These are phyloP conservation scores for Urochloa ruziziensis DNA, from an alignment of 176 grass and related monocot species.

Conservation along the genomic window DNA sequence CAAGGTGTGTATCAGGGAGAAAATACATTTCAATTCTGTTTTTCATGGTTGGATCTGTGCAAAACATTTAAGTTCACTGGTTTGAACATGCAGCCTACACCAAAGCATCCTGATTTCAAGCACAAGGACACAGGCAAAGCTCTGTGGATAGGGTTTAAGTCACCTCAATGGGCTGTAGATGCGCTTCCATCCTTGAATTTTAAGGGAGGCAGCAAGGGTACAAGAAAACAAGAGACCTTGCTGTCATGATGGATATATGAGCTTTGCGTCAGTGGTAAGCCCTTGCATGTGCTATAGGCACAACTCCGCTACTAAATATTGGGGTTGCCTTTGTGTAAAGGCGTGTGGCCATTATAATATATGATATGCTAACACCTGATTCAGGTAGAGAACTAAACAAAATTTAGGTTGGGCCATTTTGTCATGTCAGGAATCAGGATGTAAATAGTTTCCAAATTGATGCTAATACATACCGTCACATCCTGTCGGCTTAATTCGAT, in stretches of 20 bases:
- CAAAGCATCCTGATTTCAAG: conserved; percentile 66
- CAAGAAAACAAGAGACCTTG: conserved; percentile 36
- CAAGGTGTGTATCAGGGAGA: conserved; percentile 28
- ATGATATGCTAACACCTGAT: background rate
- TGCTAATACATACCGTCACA: background rate
- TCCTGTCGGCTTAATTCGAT: background rate
- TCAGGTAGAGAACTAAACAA: conserved; percentile 13
- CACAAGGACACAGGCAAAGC: conserved; percentile 55
- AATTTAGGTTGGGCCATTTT: background rate
- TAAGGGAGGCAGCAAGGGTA: conserved; percentile 2
- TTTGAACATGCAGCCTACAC: conserved; percentile 36
- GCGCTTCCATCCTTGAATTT: conserved; percentile 44
- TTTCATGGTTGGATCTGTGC: background rate
- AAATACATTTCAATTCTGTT: background rate
- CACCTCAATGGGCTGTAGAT: conserved; percentile 52
- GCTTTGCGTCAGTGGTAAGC: background rate
- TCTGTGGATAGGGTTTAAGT: conserved; percentile 51
- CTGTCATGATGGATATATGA: conserved; percentile 37
- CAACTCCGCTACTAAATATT: background rate
- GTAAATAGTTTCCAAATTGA: conserved; percentile 28
- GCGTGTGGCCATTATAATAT: background rate
- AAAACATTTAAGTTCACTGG: background rate
- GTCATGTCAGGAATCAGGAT: background rate
- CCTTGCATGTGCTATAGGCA: background rate
- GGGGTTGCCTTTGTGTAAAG: background rate